phyloP scores from a whole-genome alignment of 768 basidiomycete genomes.

The Suillus lakei region DNA sequence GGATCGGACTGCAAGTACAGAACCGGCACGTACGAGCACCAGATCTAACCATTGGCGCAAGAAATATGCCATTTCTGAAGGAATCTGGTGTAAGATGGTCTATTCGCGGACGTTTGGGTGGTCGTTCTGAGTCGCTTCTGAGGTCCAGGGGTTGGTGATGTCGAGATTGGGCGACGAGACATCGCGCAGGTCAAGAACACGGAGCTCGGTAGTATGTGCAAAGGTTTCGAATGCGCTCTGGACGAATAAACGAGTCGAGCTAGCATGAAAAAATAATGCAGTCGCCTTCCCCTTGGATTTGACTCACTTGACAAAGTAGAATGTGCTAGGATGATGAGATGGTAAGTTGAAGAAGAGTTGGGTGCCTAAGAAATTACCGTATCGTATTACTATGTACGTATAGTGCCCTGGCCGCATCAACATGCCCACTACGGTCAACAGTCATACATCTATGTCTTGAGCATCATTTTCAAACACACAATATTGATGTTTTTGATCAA shows the following conservation, averaged over 20 bases:
- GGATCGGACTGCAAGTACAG: neutral
- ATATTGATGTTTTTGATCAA: too few species aligned
- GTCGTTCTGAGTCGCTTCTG: slow-evolving; percentile 26
- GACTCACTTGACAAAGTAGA: neutral
- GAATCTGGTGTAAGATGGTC: slow-evolving; percentile 69
- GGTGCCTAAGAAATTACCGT: too few species aligned
- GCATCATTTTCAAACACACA: too few species aligned
- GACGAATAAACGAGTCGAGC: neutral
- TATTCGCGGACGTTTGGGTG: slow-evolving; percentile 57
- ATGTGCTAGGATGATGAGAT: neutral
- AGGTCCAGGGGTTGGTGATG: slow-evolving; percentile 40
- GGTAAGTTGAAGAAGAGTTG: neutral
- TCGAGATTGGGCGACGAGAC: slow-evolving; percentile 58
- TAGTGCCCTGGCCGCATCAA: too few species aligned
- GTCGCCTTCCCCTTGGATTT: neutral
- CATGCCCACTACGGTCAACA: too few species aligned
- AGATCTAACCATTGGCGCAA: slow-evolving; percentile 99
- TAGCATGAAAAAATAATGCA: neutral
- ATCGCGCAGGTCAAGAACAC: slow-evolving; percentile 32
- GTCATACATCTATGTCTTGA: too few species aligned
- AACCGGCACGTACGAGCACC: slow-evolving; percentile 70
- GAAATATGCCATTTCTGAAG: slow-evolving; percentile 87
- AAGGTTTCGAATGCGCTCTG: neutral
- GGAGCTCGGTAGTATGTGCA: neutral
- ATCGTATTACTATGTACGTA: too few species aligned